These are phyloP conservation scores for Exsudoporus floridanus DNA, from an alignment of 1,284 basidiomycete genomes.

Conservation along the genomic window DNA sequence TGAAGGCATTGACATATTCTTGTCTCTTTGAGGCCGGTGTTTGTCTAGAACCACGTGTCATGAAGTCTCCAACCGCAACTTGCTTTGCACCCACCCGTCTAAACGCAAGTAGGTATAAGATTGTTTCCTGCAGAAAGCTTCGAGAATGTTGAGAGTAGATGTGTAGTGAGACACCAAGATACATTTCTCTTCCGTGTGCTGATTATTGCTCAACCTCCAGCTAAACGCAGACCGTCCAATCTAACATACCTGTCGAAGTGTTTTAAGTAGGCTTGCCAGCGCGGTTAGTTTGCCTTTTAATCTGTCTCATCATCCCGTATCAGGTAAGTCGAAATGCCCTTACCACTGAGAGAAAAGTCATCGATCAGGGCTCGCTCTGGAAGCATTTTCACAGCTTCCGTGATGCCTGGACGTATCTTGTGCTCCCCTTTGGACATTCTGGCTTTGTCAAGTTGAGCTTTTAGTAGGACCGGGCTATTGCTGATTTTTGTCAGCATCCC, in stretches of 20 bases:
- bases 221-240: not conserved
- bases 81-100: slow-evolving; percentile 65
- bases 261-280: slow-evolving; percentile 70
- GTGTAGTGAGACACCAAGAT: slow-evolving; percentile 91
- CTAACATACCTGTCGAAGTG: slow-evolving; percentile 55
- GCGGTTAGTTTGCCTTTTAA: slow-evolving; percentile 79
- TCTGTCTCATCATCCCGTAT: not conserved
- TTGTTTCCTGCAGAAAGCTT: slow-evolving; percentile 78
- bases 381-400: slow-evolving; percentile 66
- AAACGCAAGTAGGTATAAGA: slow-evolving; percentile 82
- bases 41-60: slow-evolving; percentile 47
- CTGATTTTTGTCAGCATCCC: slow-evolving; percentile 85
- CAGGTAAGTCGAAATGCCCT: slow-evolving; percentile 13
- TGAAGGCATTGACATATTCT: slow-evolving; percentile 80
- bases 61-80: not conserved
- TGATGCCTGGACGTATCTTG: slow-evolving; percentile 51
- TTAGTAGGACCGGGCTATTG: slow-evolving; percentile 88
- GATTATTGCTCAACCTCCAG: slow-evolving; percentile 15
- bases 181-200: slow-evolving; percentile 88
- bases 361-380: slow-evolving; percentile 61
- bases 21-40: slow-evolving; percentile 81
- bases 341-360: slow-evolving; percentile 78
- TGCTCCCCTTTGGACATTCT: slow-evolving; percentile 35
- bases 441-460: slow-evolving; percentile 46
- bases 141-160: slow-evolving; percentile 88